Percentiles rank a stretch among this genome's conserved stretches.
These are phyloP conservation scores for Apiotrichum sp. DNA, from an alignment of 1,284 basidiomycete genomes.

Conservation along the genomic window DNA sequence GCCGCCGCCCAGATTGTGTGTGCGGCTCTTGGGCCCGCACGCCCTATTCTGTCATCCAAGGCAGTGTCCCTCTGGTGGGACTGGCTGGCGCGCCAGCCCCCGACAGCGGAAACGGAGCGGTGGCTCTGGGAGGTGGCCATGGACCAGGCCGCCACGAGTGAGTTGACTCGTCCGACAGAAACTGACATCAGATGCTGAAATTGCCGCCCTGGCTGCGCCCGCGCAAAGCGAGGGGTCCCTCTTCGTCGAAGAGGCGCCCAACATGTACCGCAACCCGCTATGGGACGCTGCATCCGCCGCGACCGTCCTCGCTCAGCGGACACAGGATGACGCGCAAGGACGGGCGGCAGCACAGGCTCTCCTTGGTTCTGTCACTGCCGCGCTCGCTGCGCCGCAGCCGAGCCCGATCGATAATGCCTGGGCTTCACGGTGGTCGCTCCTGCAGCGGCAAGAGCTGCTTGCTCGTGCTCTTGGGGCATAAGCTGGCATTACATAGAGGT, in stretches of 20 bases:
- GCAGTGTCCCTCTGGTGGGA: conserved; percentile 34
- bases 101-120: conserved; percentile 16
- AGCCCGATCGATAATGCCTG: conserved; percentile 3
- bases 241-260: conserved; percentile 43
- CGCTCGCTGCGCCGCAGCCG: not conserved
- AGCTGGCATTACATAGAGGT: too few species aligned
- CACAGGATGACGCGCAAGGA: too few species aligned
- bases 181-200: not conserved
- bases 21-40: conserved; percentile 12
- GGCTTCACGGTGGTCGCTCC: not conserved
- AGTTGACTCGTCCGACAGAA: conserved; percentile 6
- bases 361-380: not conserved
- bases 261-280: conserved; percentile 40
- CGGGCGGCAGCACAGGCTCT: not conserved
- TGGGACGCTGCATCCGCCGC: conserved; percentile 25
- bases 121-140: conserved; percentile 21
- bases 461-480: not conserved
- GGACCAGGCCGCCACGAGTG: conserved; percentile 17
- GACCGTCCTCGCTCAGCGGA: not conserved
- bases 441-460: not conserved
- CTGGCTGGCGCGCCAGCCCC: conserved; percentile 16
- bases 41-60: conserved; percentile 20
- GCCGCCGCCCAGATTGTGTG: conserved; percentile 25
- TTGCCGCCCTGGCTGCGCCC: not conserved
- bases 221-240: conserved; percentile 19